Conservation (phyloP, 1,284 basidiomycete genomes). For the Puccinia hordei region DNA sequence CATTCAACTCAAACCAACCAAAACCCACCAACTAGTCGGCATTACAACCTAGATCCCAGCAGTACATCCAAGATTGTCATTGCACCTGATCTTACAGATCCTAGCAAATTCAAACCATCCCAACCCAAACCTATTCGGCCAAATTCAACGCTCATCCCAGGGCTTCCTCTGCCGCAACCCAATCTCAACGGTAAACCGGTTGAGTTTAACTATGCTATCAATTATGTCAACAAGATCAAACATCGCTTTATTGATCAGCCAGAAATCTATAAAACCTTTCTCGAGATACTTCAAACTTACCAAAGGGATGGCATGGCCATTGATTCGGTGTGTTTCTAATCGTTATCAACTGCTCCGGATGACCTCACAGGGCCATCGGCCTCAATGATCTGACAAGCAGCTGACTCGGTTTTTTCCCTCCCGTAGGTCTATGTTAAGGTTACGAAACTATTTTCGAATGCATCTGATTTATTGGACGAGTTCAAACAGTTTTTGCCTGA, state of each 20-base stretch:
- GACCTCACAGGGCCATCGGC: neutral
- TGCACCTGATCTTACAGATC: constrained; percentile 23
- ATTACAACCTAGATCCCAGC: neutral
- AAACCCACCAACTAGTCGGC: neutral
- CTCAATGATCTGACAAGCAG: neutral
- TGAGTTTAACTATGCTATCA: constrained; percentile 51
- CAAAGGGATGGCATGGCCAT: constrained; percentile 49
- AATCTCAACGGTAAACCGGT: constrained; percentile 48
- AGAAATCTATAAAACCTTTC: constrained; percentile 50
- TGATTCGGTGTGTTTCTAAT: constrained; percentile 31
- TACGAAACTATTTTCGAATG: constrained; percentile 41
- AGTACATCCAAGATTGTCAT: constrained; percentile 7
- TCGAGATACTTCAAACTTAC: constrained; percentile 51
- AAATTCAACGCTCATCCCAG: constrained; percentile 16
- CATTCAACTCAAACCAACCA: constrained; percentile 7
- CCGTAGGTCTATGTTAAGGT: constrained; percentile 49
- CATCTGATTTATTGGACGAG: constrained; percentile 45
- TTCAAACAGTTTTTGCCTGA: constrained; percentile 51
- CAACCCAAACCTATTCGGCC: constrained; percentile 20
- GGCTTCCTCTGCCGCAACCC: neutral
- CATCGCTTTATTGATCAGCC: constrained; percentile 50
- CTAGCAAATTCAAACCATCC: constrained; percentile 18
- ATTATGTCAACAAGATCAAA: constrained; percentile 51
- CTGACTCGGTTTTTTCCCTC: neutral
- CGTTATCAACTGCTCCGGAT: neutral